Evolutionary conservation across 176 grass and related monocot species (phyloP).

Genomic region (Raddia distichophylla): DNA sequence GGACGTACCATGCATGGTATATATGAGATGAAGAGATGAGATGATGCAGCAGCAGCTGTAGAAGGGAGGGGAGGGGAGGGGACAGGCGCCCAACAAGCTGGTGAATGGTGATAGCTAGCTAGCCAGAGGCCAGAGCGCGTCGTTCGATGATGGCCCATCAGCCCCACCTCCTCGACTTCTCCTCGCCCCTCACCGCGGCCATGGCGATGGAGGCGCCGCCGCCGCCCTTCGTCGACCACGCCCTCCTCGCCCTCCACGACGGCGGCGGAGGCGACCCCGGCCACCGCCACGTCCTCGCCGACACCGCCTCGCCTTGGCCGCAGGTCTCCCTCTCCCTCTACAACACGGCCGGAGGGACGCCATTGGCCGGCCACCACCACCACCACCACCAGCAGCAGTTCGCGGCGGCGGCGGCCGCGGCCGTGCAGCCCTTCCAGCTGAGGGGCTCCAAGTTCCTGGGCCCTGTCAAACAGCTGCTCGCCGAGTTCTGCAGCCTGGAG

Average conservation of each 20-base stretch:
- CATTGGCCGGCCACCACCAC: background rate
- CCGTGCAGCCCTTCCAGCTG: slow-evolving; percentile 46
- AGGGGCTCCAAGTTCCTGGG: slow-evolving; percentile 53
- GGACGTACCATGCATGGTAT: background rate
- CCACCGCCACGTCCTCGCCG: background rate
- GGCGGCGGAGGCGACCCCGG: background rate
- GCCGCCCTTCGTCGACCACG: slow-evolving; percentile 13
- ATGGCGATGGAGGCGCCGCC: slow-evolving; percentile 9
- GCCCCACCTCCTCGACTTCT: slow-evolving; percentile 42
- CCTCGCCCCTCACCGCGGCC: slow-evolving; percentile 6
- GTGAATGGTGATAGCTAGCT: background rate
- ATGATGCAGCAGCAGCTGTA: background rate
- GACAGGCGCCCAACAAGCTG: background rate
- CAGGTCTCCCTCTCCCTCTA: slow-evolving; percentile 32
- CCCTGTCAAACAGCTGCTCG: slow-evolving; percentile 49
- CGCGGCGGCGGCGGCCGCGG: background rate
- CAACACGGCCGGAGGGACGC: background rate
- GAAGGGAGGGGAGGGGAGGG: background rate
- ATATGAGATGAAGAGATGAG: background rate
- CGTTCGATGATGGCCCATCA: slow-evolving; percentile 43
- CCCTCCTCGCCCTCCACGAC: background rate
- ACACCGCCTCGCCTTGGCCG: background rate
- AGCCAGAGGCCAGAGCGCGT: too few relatives aligned
- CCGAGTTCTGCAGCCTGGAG: slow-evolving; percentile 57
- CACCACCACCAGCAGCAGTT: background rate